A percentile compares a stretch with the other conserved stretches of the same genome.
Evolutionary conservation across 306 rosid genomes (phyloP).

Genomic region (Biancaea sappan): DNA sequence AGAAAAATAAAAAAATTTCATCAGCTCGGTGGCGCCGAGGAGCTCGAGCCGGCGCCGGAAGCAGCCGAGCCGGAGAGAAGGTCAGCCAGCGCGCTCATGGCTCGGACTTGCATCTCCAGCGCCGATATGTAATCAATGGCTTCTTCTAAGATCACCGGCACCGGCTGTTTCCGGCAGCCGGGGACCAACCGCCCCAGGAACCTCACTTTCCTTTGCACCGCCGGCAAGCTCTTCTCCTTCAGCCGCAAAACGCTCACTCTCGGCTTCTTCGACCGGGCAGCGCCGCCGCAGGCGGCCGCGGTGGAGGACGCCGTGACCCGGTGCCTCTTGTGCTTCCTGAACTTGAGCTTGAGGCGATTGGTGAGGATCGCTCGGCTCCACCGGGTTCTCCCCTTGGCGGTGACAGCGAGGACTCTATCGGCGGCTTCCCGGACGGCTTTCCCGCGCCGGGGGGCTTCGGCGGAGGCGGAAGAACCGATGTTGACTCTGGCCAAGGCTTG

Average conservation of each 20-base stretch:
- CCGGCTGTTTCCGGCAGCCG: slow-evolving; percentile 83
- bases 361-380: slow-evolving; percentile 96
- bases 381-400: slow-evolving; percentile 82
- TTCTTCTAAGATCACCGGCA: slow-evolving; percentile 88
- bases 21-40: slow-evolving; percentile 57
- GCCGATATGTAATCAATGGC: slow-evolving; percentile 88
- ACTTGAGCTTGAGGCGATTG: slow-evolving; percentile 74
- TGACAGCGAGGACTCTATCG: slow-evolving; percentile 73
- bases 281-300: slow-evolving; percentile 13
- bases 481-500: slow-evolving; percentile 69
- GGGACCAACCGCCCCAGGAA: slow-evolving; percentile 89
- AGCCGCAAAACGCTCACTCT: slow-evolving; percentile 68
- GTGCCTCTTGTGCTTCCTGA: slow-evolving; percentile 58
- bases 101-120: slow-evolving; percentile 94
- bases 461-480: slow-evolving; percentile 19
- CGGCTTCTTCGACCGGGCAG: slow-evolving; percentile 58
- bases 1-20: slow-evolving; percentile 35
- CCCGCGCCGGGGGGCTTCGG: slow-evolving; percentile 54
- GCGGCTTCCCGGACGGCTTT: slow-evolving; percentile 86
- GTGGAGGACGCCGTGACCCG: slow-evolving; percentile 21
- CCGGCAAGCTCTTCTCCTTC: slow-evolving; percentile 71
- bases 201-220: slow-evolving; percentile 77
- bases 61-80: slow-evolving; percentile 48
- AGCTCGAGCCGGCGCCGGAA: slow-evolving; percentile 40
- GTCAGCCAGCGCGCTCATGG: slow-evolving; percentile 76